A percentile compares a stretch with the other conserved stretches of the same genome.
phyloP scores from a whole-genome alignment of 1,284 basidiomycete species.

The Phylloporus sp. region DNA sequence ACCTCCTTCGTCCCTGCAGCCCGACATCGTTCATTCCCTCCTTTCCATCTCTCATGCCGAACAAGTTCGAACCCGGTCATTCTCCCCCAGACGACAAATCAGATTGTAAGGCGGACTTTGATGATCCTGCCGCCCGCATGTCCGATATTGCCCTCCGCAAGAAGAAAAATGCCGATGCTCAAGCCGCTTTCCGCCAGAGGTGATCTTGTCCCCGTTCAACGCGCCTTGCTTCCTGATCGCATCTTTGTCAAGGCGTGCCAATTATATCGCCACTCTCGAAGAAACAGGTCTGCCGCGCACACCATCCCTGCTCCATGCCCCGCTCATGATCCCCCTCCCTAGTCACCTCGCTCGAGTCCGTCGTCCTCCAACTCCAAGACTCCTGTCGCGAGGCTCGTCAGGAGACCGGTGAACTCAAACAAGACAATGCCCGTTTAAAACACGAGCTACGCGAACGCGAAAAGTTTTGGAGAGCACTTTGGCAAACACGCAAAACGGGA shows the following conservation, averaged over 20 bases:
- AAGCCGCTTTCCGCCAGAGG: constrained; percentile 54
- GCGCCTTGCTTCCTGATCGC: constrained; percentile 30
- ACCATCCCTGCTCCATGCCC: constrained; percentile 19
- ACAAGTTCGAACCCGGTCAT: constrained; percentile 41
- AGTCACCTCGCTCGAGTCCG: constrained; percentile 79
- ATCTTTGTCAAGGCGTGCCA: constrained; percentile 68
- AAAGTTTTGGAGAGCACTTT: constrained; percentile 68
- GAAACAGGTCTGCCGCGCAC: constrained; percentile 66
- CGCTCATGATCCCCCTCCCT: constrained; percentile 20
- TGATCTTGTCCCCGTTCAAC: constrained; percentile 14
- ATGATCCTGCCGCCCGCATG: constrained; percentile 38
- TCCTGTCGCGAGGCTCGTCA: constrained; percentile 70
- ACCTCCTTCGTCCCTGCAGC: constrained; percentile 28
- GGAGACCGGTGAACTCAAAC: constrained; percentile 59
- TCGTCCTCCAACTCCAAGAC: constrained; percentile 80
- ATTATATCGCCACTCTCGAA: constrained; percentile 86
- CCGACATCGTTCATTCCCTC: constrained; percentile 25
- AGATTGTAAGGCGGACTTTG: constrained; percentile 46
- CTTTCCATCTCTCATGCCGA: constrained; percentile 45
- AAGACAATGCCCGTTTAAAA: constrained; percentile 65
- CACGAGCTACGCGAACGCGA: constrained; percentile 72
- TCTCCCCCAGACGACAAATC: constrained; percentile 40
- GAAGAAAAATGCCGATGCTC: constrained; percentile 83
- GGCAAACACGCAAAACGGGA: constrained; percentile 59
- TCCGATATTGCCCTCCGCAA: constrained; percentile 74